These are phyloP conservation scores for Sporothrix pallida DNA, from an alignment of 2,329 filamentous ascomycete genomes.

Conservation along the genomic window DNA sequence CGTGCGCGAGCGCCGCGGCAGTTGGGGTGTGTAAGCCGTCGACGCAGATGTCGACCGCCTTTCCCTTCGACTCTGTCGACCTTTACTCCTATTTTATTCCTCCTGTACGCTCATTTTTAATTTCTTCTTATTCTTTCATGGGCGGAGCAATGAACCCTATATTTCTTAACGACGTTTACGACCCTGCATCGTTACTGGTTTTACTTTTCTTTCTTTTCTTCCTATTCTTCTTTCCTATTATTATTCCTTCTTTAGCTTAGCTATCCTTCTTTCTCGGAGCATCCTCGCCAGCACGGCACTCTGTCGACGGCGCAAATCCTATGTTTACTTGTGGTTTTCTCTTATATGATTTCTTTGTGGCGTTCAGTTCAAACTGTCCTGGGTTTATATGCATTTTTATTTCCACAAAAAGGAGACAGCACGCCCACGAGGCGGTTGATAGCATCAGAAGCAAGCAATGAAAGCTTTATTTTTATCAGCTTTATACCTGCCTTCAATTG, in stretches of 20 bases:
- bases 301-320: not conserved
- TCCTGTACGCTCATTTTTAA: not conserved
- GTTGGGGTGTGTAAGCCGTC: constrained; percentile 68
- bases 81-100: too few species aligned
- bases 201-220: constrained; percentile 32
- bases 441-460: too few species aligned
- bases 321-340: constrained; percentile 11
- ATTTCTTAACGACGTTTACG: constrained; percentile 5
- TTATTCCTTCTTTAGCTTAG: not conserved
- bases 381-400: not conserved
- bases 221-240: not conserved
- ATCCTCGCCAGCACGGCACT: too few species aligned
- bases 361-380: not conserved
- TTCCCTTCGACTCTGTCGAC: too few species aligned
- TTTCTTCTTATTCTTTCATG: not conserved
- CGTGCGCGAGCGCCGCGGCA: constrained; percentile 68
- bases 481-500: too few species aligned
- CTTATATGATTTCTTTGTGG: not conserved
- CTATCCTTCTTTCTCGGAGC: too few species aligned
- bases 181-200: constrained; percentile 21
- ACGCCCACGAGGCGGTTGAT: not conserved
- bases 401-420: not conserved
- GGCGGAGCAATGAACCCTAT: not conserved
- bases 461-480: too few species aligned
- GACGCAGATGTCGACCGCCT: too few species aligned